These are phyloP conservation scores for Musa beccarii DNA, from an alignment of 176 grass and related monocot genomes.

Conservation along the genomic window DNA sequence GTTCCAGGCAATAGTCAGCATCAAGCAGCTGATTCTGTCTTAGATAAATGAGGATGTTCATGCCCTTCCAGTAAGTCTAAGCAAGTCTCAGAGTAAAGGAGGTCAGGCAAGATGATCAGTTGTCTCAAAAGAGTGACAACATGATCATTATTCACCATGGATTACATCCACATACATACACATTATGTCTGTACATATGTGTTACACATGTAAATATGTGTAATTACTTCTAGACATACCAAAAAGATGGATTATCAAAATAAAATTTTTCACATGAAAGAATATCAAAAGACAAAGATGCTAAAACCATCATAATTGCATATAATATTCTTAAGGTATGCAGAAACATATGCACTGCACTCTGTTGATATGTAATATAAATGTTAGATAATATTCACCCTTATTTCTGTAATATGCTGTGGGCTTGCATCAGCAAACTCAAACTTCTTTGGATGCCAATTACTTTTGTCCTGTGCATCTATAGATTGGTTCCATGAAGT, in stretches of 20 bases:
- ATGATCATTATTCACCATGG: neutral
- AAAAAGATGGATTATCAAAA: neutral
- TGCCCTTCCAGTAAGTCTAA: too few species aligned
- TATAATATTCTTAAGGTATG: neutral
- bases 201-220: too few species aligned
- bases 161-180: too few species aligned
- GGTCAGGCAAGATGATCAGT: neutral
- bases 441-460: constrained; percentile 90
- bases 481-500: constrained; percentile 83
- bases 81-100: too few species aligned
- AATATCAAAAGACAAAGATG: neutral
- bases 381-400: constrained; percentile 33
- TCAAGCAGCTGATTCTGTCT: too few species aligned
- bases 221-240: too few species aligned
- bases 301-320: neutral
- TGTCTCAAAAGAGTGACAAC: neutral
- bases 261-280: neutral
- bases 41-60: too few species aligned
- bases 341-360: neutral
- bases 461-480: constrained; percentile 48
- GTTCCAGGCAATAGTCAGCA: too few species aligned
- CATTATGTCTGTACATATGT: too few species aligned
- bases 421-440: constrained; percentile 56
- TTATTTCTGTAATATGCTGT: constrained; percentile 61
- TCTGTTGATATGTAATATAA: neutral